Evolutionary conservation across 1,139 yeast genomes (phyloP), one percentile per base, ranked within the genome.

Genomic region (Kodamaea sp.): DNA sequence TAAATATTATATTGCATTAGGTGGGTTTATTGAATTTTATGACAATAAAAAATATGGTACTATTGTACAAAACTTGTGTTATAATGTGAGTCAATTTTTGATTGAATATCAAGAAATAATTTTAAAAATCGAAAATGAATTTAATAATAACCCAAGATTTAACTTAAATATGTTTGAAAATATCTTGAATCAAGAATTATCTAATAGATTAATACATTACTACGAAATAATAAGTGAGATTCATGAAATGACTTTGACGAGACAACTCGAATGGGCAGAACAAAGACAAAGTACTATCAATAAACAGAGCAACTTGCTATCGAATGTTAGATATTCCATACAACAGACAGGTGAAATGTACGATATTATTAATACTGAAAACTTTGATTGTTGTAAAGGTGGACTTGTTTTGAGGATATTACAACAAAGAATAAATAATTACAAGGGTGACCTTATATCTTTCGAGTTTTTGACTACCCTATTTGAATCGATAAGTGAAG

Each of bases 1-100:
- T 1, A 79, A 80, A 49, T 73, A 74, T 57, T 84, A 77, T 53
- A 65, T 74, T 30, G 77, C 78, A 3, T 66, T 84, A 43, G 58
- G 53, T 25, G 69, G 73, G 28, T 88, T 82, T 59, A 65, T 74
- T 12, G 81, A 81, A 47, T 47, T 67, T 38, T 86, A 84, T 60
- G 64, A 82, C 53, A 63, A 67, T 39, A 60, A 70, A 10, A 53
- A 58, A 22, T 80, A 76, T 54, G 98, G 98, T 0, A 73, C 75
- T 38, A 83, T 86, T 1, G 72, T 85, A 37, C 96, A 90, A 50
- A 75, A 85, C 4, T 63, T 92, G 24, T 85, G 95, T 45, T 71
- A 65, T 38, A 78, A 79, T 34, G 66, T 89, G 4, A 60, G 79
- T 28, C 60, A 63, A 9, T 70, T 80, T 42, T 57, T 84, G 40